Percentiles rank a stretch among this genome's conserved stretches.
Evolutionary conservation across 2,329 filamentous ascomycete species (phyloP).

Genomic region (Penicillium sumatraense): DNA sequence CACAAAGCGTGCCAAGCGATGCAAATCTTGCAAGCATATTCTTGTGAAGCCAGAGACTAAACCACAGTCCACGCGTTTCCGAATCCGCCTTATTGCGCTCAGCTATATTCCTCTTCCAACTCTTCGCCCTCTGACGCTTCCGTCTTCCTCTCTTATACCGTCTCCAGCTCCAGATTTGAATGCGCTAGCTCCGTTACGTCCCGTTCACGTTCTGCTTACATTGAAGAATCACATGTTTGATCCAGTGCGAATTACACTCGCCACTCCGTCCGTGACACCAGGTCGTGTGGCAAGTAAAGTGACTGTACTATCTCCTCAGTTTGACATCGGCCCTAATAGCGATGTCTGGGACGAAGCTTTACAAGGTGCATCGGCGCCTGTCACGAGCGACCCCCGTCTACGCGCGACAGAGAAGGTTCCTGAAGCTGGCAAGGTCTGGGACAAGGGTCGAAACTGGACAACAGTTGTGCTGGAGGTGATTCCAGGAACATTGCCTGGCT

Average conservation of each 20-base stretch:
- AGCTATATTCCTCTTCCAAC: slow-evolving; percentile 85
- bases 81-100: slow-evolving; percentile 86
- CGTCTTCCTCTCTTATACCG: slow-evolving; percentile 30
- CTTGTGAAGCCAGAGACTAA: slow-evolving; percentile 93
- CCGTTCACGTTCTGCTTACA: slow-evolving; percentile 82
- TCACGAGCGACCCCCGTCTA: slow-evolving; percentile 40
- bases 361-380: slow-evolving; percentile 51
- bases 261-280: slow-evolving; percentile 78
- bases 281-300: slow-evolving; percentile 78
- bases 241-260: slow-evolving; percentile 81
- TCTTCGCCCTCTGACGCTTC: slow-evolving; percentile 61
- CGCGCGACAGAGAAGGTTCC: slow-evolving; percentile 58
- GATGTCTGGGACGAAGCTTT: slow-evolving; percentile 92
- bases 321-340: slow-evolving; percentile 93
- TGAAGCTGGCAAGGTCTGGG: slow-evolving; percentile 96
- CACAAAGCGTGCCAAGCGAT: slow-evolving; percentile 93
- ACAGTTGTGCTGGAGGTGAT: slow-evolving; percentile 91
- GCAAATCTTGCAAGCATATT: slow-evolving; percentile 89
- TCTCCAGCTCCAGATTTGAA: slow-evolving; percentile 47
- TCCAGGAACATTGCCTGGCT: slow-evolving; percentile 53
- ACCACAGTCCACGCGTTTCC: slow-evolving; percentile 84
- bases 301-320: slow-evolving; percentile 91
- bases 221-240: slow-evolving; percentile 96
- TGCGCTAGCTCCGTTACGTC: slow-evolving; percentile 53
- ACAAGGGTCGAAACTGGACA: slow-evolving; percentile 90